Evolutionary conservation across 768 basidiomycete species (phyloP).

Genomic region (Lepiota venenata): DNA sequence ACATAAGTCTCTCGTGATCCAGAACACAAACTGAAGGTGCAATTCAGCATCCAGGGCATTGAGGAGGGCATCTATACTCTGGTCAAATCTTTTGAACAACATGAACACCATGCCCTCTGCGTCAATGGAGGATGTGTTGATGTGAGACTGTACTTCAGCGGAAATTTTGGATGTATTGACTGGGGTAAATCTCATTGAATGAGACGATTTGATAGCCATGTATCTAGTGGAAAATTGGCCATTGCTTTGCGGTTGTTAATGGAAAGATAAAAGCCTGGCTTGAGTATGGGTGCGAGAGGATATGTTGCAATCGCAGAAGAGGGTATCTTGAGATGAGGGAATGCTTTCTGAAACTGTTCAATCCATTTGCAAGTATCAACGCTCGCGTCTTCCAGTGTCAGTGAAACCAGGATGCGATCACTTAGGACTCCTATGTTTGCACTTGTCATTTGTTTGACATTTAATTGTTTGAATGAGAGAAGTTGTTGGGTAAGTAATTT

Average conservation of each 20-base stretch:
- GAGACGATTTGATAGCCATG: slow-evolving; percentile 29
- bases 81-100: not conserved
- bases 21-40: not conserved
- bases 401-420: not conserved
- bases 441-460: not conserved
- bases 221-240: slow-evolving; percentile 11
- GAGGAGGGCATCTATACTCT: not conserved
- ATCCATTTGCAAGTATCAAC: slow-evolving; percentile 21
- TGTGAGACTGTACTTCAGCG: slow-evolving; percentile 10
- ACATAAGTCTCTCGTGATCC: not conserved
- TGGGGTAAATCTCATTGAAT: slow-evolving; percentile 9
- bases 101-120: not conserved
- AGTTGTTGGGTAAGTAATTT: not conserved
- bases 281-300: slow-evolving; percentile 31
- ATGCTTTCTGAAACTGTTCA: slow-evolving; percentile 28
- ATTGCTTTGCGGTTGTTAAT: slow-evolving; percentile 26
- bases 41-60: not conserved
- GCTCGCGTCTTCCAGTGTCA: not conserved
- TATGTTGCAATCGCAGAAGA: slow-evolving; percentile 20
- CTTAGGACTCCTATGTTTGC: slow-evolving; percentile 2
- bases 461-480: not conserved
- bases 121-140: not conserved
- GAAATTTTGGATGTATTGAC: slow-evolving; percentile 15
- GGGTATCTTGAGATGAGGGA: slow-evolving; percentile 9
- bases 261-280: slow-evolving; percentile 25